Evolutionary conservation across 2,329 filamentous ascomycete genomes (phyloP).

Genomic region (Lachnellula arida): DNA sequence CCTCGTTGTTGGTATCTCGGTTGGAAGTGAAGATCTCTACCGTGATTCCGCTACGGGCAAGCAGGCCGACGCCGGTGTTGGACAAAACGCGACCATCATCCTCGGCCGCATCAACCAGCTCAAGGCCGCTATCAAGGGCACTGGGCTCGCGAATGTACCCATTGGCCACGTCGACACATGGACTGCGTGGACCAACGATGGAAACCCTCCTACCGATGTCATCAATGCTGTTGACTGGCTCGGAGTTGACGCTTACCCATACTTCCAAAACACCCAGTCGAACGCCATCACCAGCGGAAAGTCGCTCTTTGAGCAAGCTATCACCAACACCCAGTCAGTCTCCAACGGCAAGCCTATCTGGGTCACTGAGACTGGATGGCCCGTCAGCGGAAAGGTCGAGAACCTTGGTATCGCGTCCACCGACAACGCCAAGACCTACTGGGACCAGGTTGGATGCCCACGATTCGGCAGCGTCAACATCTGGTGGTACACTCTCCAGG

Average conservation of each 20-base stretch:
- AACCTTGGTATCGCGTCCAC: slow-evolving; percentile 58
- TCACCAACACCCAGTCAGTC: slow-evolving; percentile 53
- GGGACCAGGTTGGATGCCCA: slow-evolving; percentile 72
- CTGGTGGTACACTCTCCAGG: slow-evolving; percentile 76
- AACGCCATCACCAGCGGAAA: slow-evolving; percentile 63
- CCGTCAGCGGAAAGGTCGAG: slow-evolving; percentile 61
- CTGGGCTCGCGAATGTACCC: slow-evolving; percentile 50
- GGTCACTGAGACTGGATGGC: slow-evolving; percentile 89
- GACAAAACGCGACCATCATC: slow-evolving; percentile 57
- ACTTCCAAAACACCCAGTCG: slow-evolving; percentile 66
- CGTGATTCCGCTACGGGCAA: slow-evolving; percentile 69
- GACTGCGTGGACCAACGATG: slow-evolving; percentile 67
- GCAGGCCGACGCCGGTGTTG: slow-evolving; percentile 55
- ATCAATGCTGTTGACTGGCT: slow-evolving; percentile 70
- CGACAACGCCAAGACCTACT: slow-evolving; percentile 73
- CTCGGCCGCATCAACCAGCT: slow-evolving; percentile 67
- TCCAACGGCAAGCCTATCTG: slow-evolving; percentile 68
- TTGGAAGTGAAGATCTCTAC: slow-evolving; percentile 85
- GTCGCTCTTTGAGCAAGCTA: slow-evolving; percentile 63
- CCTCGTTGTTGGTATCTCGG: slow-evolving; percentile 74
- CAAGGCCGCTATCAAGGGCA: slow-evolving; percentile 58
- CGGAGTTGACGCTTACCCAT: slow-evolving; percentile 80
- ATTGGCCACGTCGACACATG: slow-evolving; percentile 89
- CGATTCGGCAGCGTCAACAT: slow-evolving; percentile 60
- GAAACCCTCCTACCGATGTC: slow-evolving; percentile 61